Conservation (phyloP, 1,284 basidiomycete genomes). For the Cryptococcus deneoformans region DNA sequence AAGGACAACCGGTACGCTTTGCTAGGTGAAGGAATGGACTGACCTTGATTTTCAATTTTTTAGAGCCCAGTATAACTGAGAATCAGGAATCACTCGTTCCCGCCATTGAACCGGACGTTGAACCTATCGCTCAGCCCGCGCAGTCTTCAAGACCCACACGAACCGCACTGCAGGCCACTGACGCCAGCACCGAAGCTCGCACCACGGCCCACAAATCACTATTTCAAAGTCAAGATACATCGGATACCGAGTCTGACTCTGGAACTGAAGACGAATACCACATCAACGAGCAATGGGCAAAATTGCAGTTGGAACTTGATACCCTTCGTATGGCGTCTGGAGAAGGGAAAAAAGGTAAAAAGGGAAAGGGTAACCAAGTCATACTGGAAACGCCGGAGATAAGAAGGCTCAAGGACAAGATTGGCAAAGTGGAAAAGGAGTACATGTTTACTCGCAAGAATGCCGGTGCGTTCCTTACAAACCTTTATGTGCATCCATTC, state of each 20-base stretch:
- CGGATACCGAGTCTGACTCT: constrained; percentile 53
- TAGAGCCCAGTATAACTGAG: not conserved
- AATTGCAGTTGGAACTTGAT: constrained; percentile 56
- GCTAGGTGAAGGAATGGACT: not conserved
- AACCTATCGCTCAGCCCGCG: not conserved
- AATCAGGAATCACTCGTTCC: not conserved
- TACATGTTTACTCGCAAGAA: constrained; percentile 74
- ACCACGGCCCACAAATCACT: constrained; percentile 11
- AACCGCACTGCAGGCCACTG: too few species aligned
- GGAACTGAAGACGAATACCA: constrained; percentile 61
- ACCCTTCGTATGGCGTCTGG: constrained; percentile 20
- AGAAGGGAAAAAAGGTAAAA: constrained; percentile 34
- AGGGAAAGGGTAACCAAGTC: constrained; percentile 34
- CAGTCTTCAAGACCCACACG: too few species aligned
- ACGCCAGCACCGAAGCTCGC: too few species aligned
- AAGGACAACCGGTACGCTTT: constrained; percentile 19
- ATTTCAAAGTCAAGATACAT: constrained; percentile 27
- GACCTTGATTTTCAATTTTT: not conserved
- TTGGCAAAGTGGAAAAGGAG: constrained; percentile 60
- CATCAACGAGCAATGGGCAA: constrained; percentile 44
- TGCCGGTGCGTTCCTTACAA: constrained; percentile 46
- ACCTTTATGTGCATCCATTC: not conserved
- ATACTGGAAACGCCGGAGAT: constrained; percentile 50
- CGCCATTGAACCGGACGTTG: not conserved
- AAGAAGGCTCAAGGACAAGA: constrained; percentile 55